Evolutionary conservation across 352 stramenopile species (phyloP).

Genomic region (Blastocystis sp.): DNA sequence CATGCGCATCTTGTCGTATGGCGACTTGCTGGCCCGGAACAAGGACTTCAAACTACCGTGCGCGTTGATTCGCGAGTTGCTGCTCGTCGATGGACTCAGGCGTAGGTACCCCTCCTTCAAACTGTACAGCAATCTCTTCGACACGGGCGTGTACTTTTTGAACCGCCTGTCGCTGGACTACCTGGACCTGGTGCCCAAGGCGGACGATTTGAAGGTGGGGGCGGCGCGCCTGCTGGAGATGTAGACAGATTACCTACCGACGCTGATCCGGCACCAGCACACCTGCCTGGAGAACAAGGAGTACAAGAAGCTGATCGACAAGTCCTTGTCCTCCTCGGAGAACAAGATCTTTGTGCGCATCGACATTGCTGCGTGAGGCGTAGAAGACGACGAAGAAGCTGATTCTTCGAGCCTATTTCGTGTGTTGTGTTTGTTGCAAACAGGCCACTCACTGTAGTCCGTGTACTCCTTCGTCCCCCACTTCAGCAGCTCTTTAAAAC

Average conservation of each 20-base stretch:
- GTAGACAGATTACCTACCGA: slow-evolving; percentile 13
- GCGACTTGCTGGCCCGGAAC: background rate
- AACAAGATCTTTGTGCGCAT: background rate
- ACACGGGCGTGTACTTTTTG: slow-evolving; percentile 1
- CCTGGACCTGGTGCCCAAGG: background rate
- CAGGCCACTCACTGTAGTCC: background rate
- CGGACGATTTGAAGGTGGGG: slow-evolving; percentile 28
- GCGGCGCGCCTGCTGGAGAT: background rate
- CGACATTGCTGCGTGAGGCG: background rate
- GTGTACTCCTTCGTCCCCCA: background rate
- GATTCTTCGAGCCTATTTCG: slow-evolving; percentile 47
- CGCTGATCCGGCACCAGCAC: slow-evolving; percentile 54
- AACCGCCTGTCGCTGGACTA: background rate
- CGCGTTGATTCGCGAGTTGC: slow-evolving; percentile 25
- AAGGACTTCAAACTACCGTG: slow-evolving; percentile 34
- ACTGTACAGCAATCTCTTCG: slow-evolving; percentile 39
- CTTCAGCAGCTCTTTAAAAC: slow-evolving; percentile 43
- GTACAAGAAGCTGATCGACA: background rate
- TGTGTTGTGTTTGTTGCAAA: slow-evolving; percentile 36
- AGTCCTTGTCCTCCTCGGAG: background rate
- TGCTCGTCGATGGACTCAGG: background rate
- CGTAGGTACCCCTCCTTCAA: slow-evolving; percentile 44
- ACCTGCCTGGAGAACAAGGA: slow-evolving; percentile 9
- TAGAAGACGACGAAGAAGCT: slow-evolving; percentile 24
- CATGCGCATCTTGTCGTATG: slow-evolving; percentile 38